Conservation (phyloP, 768 basidiomycete species). For the Calocera cornea region DNA sequence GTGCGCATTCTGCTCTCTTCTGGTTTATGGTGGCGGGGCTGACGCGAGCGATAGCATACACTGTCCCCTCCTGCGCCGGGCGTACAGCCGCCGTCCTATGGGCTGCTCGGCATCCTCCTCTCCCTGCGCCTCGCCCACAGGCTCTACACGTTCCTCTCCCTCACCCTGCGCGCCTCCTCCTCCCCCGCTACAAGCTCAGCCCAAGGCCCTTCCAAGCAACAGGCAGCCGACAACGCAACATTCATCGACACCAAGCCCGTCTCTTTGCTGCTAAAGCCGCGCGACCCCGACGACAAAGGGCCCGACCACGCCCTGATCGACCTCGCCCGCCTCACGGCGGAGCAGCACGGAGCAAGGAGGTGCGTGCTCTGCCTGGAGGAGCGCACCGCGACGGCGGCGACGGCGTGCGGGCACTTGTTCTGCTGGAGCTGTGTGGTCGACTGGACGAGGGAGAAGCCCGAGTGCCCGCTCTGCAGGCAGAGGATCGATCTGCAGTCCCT, state of each 20-base stretch:
- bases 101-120: constrained; percentile 67
- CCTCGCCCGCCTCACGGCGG: constrained; percentile 37
- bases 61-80: constrained; percentile 47
- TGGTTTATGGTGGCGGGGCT: background rate
- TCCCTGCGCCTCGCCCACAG: constrained; percentile 50
- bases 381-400: constrained; percentile 64
- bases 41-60: background rate
- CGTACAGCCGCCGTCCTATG: constrained; percentile 67
- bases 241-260: constrained; percentile 8
- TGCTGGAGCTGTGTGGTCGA: constrained; percentile 83
- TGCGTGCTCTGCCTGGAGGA: constrained; percentile 81
- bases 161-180: constrained; percentile 27
- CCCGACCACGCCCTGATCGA: constrained; percentile 44
- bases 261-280: background rate
- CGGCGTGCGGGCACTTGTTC: constrained; percentile 81
- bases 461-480: constrained; percentile 80
- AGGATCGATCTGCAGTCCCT: constrained; percentile 51
- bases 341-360: constrained; percentile 42
- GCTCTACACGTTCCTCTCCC: constrained; percentile 29
- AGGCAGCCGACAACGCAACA: background rate
- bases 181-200: constrained; percentile 33
- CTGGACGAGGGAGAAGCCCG: constrained; percentile 83
- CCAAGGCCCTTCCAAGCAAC: constrained; percentile 24
- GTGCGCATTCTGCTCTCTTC: constrained; percentile 28
- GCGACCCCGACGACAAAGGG: constrained; percentile 46